A percentile compares a stretch with the other conserved stretches of the same genome.
Evolutionary conservation across 306 rosid genomes (phyloP).

Genomic region (Phaseolus lunatus): DNA sequence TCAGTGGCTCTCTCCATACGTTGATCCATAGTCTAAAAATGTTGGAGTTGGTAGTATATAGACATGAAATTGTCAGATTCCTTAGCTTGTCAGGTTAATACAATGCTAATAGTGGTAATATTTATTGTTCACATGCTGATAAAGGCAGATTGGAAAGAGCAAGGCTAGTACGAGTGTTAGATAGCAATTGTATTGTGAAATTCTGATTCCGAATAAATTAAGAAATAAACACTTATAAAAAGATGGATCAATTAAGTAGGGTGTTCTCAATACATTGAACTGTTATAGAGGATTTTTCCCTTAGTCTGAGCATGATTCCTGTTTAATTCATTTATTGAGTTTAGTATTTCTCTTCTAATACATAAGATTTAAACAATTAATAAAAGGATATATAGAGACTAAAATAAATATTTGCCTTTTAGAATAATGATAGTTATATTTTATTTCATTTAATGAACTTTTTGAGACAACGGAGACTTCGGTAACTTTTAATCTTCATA

Average conservation of each 20-base stretch:
- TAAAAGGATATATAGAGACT: background rate
- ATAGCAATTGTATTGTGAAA: background rate
- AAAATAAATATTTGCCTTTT: slow-evolving; percentile 3
- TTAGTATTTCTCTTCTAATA: slow-evolving; percentile 18
- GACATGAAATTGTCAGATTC: background rate
- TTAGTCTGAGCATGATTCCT: slow-evolving; percentile 12
- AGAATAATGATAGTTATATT: background rate
- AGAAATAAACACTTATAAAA: slow-evolving; percentile 19
- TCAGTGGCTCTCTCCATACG: background rate
- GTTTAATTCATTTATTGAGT: slow-evolving; percentile 17
- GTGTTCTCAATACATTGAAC: background rate
- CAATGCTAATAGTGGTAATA: slow-evolving; percentile 23
- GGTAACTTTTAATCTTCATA: slow-evolving; percentile 13
- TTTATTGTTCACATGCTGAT: background rate
- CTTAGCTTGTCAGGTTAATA: background rate
- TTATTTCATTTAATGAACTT: slow-evolving; percentile 1
- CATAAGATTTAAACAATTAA: background rate
- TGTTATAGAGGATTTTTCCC: background rate
- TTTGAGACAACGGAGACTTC: slow-evolving; percentile 14
- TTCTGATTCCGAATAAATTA: background rate
- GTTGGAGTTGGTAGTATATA: background rate
- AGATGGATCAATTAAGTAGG: slow-evolving; percentile 13
- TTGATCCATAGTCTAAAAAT: background rate
- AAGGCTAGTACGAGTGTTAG: slow-evolving; percentile 11
- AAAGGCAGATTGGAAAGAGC: slow-evolving; percentile 26